A percentile compares a stretch with the other conserved stretches of the same genome.
These are phyloP conservation scores for Starmerella asiatica DNA, from an alignment of 805 yeast species.

Conservation along the genomic window DNA sequence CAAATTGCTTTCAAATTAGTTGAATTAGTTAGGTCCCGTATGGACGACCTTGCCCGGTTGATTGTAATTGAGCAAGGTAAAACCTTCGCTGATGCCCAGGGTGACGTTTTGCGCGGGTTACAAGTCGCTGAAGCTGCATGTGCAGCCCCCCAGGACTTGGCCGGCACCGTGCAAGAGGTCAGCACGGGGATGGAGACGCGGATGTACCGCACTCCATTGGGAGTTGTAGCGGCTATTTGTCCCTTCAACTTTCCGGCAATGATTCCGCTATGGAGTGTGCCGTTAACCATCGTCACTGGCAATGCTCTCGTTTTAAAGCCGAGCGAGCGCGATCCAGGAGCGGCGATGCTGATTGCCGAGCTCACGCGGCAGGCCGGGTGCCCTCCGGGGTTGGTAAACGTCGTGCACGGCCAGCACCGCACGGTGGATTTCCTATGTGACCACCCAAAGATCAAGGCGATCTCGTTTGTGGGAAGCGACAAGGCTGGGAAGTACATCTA, in stretches of 20 bases:
- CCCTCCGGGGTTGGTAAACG: slow-evolving; percentile 59
- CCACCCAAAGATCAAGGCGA: slow-evolving; percentile 62
- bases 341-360: slow-evolving; percentile 61
- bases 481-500: slow-evolving; percentile 65
- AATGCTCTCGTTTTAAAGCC: slow-evolving; percentile 61
- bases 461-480: slow-evolving; percentile 70
- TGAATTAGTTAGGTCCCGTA: slow-evolving; percentile 46
- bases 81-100: slow-evolving; percentile 60
- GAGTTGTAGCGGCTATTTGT: slow-evolving; percentile 63
- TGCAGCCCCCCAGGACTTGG: slow-evolving; percentile 45
- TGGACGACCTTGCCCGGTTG: slow-evolving; percentile 53
- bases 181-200: slow-evolving; percentile 64
- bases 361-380: slow-evolving; percentile 60
- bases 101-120: slow-evolving; percentile 61
- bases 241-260: slow-evolving; percentile 79
- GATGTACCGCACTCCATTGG: slow-evolving; percentile 57
- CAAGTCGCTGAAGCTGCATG: slow-evolving; percentile 72
- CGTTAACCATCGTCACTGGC: slow-evolving; percentile 53
- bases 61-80: slow-evolving; percentile 66
- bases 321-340: slow-evolving; percentile 69
- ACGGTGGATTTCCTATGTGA: slow-evolving; percentile 58
- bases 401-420: slow-evolving; percentile 60
- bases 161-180: slow-evolving; percentile 53
- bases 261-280: slow-evolving; percentile 62
- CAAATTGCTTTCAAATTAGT: slow-evolving; percentile 60